Evolutionary conservation across 164 flowering plant species (phyloP).

Genomic region (Brasenia schreberi): DNA sequence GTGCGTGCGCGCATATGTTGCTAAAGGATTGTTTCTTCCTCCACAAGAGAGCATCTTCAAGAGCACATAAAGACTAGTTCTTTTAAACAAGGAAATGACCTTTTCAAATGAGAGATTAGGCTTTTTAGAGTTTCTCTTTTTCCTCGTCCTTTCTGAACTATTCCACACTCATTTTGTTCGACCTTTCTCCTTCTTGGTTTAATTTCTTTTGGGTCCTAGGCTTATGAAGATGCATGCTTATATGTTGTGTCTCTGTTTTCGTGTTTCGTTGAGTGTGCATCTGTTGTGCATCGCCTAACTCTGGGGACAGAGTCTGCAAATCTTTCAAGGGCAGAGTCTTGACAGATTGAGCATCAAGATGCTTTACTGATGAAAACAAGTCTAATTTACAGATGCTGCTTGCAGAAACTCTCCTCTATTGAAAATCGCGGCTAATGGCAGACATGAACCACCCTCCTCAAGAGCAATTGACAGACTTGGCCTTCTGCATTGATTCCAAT

Average conservation of each 20-base stretch:
- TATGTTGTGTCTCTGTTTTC: not conserved
- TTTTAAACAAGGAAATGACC: not conserved
- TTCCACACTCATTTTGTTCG: not conserved
- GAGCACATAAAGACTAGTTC: not conserved
- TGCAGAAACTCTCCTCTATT: not conserved
- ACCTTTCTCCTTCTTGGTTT: not conserved
- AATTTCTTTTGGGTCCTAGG: not conserved
- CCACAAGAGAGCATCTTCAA: not conserved
- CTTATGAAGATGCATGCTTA: not conserved
- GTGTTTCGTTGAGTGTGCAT: not conserved
- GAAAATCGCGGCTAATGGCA: not conserved
- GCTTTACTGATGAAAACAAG: not conserved
- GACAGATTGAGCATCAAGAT: not conserved
- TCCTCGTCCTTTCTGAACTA: not conserved
- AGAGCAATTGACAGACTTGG: slow-evolving; percentile 81
- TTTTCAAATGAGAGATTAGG: not conserved
- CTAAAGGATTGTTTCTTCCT: not conserved
- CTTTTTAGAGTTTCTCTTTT: not conserved
- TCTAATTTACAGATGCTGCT: not conserved
- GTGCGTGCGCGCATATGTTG: not conserved
- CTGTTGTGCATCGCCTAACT: not conserved
- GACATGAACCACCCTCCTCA: slow-evolving; percentile 68
- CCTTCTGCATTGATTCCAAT: slow-evolving; percentile 82
- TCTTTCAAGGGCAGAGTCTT: too few relatives aligned
- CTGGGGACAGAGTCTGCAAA: not conserved